Conservation (phyloP, 2,329 filamentous ascomycete species). For the Ceratocystis harringtonii region DNA sequence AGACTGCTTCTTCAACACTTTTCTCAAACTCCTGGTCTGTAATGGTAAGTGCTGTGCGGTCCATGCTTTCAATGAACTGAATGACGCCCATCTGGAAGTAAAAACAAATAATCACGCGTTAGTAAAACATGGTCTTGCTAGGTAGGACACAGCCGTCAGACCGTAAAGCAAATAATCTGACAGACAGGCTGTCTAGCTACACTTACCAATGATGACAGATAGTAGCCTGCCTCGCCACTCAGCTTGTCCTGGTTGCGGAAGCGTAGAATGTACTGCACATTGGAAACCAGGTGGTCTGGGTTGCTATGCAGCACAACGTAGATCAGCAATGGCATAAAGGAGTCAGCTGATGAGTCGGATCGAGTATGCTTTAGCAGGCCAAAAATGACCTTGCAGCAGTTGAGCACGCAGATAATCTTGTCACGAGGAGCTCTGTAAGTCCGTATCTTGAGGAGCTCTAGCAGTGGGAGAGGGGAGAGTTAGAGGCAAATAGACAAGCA, state of each 20-base stretch:
- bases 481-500: conserved; percentile 16
- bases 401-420: conserved; percentile 95
- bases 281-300: conserved; percentile 88
- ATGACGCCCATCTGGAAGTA: conserved; percentile 64
- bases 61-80: conserved; percentile 92
- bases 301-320: conserved; percentile 92
- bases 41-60: conserved; percentile 84
- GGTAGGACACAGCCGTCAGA: background rate
- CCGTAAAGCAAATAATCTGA: background rate
- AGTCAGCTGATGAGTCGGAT: conserved; percentile 87
- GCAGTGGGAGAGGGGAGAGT: conserved; percentile 7
- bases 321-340: conserved; percentile 87
- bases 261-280: conserved; percentile 92
- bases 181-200: background rate
- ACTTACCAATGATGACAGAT: conserved; percentile 75
- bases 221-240: conserved; percentile 94
- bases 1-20: conserved; percentile 93
- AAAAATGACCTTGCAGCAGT: conserved; percentile 99
- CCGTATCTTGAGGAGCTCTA: conserved; percentile 89
- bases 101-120: background rate
- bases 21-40: conserved; percentile 88
- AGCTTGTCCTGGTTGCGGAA: conserved; percentile 97
- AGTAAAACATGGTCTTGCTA: background rate
- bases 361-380: conserved; percentile 84
- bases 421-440: conserved; percentile 93